Conservation (phyloP, 2,329 filamentous ascomycete genomes). For the Helminthosporium solani region DNA sequence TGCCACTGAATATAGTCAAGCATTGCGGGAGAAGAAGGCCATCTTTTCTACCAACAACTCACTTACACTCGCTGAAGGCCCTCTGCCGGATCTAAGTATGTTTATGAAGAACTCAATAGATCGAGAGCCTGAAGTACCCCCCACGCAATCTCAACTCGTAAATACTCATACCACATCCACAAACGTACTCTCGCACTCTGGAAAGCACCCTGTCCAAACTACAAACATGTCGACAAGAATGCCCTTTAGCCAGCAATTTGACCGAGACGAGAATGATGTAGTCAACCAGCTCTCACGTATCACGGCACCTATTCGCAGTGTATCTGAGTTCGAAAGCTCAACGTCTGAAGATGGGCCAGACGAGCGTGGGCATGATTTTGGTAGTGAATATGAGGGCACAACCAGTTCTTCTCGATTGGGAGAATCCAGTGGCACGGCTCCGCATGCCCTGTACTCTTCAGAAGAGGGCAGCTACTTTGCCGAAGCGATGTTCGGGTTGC, state of each 20-base stretch:
- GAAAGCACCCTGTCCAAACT: neutral
- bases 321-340: neutral
- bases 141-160: neutral
- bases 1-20: neutral
- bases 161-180: neutral
- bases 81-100: neutral
- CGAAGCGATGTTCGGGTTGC: constrained; percentile 6
- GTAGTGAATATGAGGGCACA: neutral
- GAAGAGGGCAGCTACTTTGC: constrained; percentile 6
- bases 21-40: neutral
- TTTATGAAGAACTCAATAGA: neutral
- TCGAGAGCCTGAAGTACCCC: neutral
- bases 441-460: neutral
- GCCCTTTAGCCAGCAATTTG: neutral
- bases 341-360: constrained; percentile 3
- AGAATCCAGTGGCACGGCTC: neutral
- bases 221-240: neutral
- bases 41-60: neutral
- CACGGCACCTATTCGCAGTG: constrained; percentile 9
- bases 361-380: neutral
- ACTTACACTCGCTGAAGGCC: neutral
- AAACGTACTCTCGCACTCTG: neutral
- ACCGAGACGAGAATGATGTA: neutral
- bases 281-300: constrained; percentile 12
- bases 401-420: neutral